Base-by-base conservation (phyloP, 2,329 filamentous ascomycete species). In the Grosmannia huntii region DNA sequence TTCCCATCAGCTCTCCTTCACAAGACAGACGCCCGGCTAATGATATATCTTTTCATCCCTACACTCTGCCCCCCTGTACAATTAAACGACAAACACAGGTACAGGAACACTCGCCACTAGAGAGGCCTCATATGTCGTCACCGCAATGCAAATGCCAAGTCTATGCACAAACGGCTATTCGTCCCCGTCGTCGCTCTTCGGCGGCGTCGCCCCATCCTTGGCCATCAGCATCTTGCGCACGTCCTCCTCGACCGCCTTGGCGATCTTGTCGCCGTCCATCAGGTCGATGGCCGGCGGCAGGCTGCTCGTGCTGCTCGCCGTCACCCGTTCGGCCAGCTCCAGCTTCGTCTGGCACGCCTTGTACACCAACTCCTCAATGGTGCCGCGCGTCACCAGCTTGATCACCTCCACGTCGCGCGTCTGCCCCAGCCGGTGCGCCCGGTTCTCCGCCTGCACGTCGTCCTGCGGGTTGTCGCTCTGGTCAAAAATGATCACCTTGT, bases 401-500 rank as follows among this genome's bases (percentile, higher is more conserved):
- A 96, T 84, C 48, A 99, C 87, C 68, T 99, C 92, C 1, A 99
- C 94, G 41, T 92, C 87, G 19, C 89, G 79, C 33, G 82, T 91
- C 75, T 99, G 94, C 0, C 94, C 94, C 10, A 99, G 89, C 16
- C 94, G 86, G 72, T 99, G 94, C 0, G 94, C 94, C 21, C 94
- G 85, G 70, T 99, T 97, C 75, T 97, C 94, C 0, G 94, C 94
- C 70, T 99, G 94, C n/a, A 96, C 85, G 68, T 99, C 94, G 65
- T 97, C 92, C 68, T 99, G 94, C 0, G 94, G 94, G 65, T 99
- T 99, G 74, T 96, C 96, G n/a, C 86, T 89, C 62, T 88, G 87
- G 71, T 99, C 94, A 69, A 97, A 96, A 66, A 99, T 94, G 71
- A 99, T 83, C 65, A 99, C 92, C 72, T 96, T 97, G 75, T 97